Percentiles rank a stretch among this genome's conserved stretches.
Evolutionary conservation across 164 flowering plant species (phyloP).

Genomic region (Berberis thunbergii): DNA sequence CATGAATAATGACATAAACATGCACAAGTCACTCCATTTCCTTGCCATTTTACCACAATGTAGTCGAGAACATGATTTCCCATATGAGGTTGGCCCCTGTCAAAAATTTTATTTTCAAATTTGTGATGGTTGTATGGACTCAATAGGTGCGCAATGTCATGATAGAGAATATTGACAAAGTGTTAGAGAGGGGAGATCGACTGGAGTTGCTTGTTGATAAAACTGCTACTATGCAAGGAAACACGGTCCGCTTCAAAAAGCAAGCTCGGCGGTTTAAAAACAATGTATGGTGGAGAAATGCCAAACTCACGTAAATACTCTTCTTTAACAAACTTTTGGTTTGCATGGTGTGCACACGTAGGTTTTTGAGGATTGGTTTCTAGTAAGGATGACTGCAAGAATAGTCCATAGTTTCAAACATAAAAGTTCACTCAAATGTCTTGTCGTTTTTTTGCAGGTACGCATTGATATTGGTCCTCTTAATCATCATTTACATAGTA

Average conservation of each 20-base stretch:
- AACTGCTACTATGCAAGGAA: slow-evolving; percentile 62
- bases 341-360: not conserved
- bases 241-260: slow-evolving; percentile 61
- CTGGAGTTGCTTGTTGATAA: slow-evolving; percentile 70
- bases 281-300: slow-evolving; percentile 75
- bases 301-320: slow-evolving; percentile 61
- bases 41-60: no score
- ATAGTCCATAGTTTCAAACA: not conserved
- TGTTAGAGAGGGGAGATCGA: slow-evolving; percentile 83
- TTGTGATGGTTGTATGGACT: slow-evolving; percentile 6
- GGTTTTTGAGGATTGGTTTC: not conserved
- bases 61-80: no score
- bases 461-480: slow-evolving; percentile 25
- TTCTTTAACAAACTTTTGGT: not conserved
- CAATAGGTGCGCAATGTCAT: slow-evolving; percentile 70
- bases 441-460: slow-evolving; percentile 26
- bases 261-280: slow-evolving; percentile 59
- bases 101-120: not conserved
- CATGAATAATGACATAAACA: no score
- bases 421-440: not conserved
- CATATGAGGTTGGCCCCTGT: no score
- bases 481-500: slow-evolving; percentile 33
- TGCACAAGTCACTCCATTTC: no score
- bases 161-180: slow-evolving; percentile 84
- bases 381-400: no score